Base-by-base conservation (phyloP, 768 basidiomycete genomes). In the Trichaptum fuscoviolaceum region DNA sequence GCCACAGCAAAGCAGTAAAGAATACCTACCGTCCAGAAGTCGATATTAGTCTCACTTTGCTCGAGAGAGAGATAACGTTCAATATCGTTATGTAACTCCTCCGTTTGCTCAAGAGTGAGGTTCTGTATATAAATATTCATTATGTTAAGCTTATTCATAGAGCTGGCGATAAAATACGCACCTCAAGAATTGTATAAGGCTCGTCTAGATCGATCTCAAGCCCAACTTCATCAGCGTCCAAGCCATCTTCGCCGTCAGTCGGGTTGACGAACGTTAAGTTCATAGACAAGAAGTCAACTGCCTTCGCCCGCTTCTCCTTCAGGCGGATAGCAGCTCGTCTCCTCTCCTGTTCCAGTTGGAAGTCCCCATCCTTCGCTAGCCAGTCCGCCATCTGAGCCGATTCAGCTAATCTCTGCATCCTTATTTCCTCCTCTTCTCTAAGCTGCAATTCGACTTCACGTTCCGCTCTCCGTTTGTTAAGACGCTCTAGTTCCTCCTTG, bases 131-230 rank as follows among this genome's bases (percentile, higher is more conserved):
- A 1, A 62, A 10, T 7, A 68, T 58, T 67, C 12, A 17, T 7
- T 23, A 24, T 61, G 24, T 25, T 10, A 10, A 60, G n/a, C 58
- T 61, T 25, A 12, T 5, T 25, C 18, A 34, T 15, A 62, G 20
- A 18, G 17, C 9, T 30, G 24, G 65, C 58, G 34, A 63, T 26
- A 34, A 20, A 62, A 25, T 2, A 81, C 91, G 68, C 75, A 95
- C 96, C 69, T 97, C 94, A 69, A 99, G 90, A 70, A 99, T 99
- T 71, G 92, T 93, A 79, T 99, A 99, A 0, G 97, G 97, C 74
- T 99, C 97, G 70, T 99, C 97, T 59, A 99, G 84, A 75, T 99
- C 97, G 72, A 99, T 97, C 77, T 99, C 97, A 63, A 99, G 83
- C 27, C 94, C 95, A 59, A 90, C 86, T 66, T 93, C 93, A 25